Evolutionary conservation across 2,329 filamentous ascomycete species (phyloP), one percentile per base, ranked within the genome.

Genomic region (Hypoxylon sp.): DNA sequence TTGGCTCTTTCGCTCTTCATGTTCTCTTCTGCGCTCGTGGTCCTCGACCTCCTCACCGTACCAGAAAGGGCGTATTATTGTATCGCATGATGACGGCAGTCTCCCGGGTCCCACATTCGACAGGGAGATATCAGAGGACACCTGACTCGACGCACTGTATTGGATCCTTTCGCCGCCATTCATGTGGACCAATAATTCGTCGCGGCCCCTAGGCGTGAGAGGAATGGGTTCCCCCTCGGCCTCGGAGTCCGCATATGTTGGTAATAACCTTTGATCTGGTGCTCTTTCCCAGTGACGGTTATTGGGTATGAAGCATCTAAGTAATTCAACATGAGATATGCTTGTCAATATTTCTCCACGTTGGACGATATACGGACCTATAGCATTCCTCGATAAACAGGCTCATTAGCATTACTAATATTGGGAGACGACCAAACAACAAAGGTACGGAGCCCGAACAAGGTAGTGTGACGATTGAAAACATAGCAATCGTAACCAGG

Each of bases 81-180:
- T 69, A 33, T 71, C 74, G 60, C 66, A 73, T 10, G 72, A 75
- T 11, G 72, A 72, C 2, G 74, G 74, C 6, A 73, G 29, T 26
- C 66, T 72, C 55, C 74, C 73, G 6, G 51, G 58, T 33, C 31
- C 53, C 37, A 39, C 33, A 17, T 62, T 67, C 39, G 73, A 64
- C 5, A 76, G 24, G 5, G 73, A 74, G n/a, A 76, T 74, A 4
- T 75, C 74, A 2, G 74, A 75, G 11, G 69, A 64, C 9, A 63
- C 65, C 26, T 73, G 70, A 37, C 74, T 76, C n/a, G 62, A 63
- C 26, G 53, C 55, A 42, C 44, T 55, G 22, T 63, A 70, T 35
- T 48, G 37, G 19, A 37, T 24, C 13, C 22, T 60, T 33, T 63
- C 63, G 6, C 63, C 69, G 19, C 69, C 69, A 14, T 60, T 58